Percentiles rank a stretch among this genome's conserved stretches.
Conservation (phyloP, 805 yeast genomes). For the Blastobotrys peoriensis region DNA sequence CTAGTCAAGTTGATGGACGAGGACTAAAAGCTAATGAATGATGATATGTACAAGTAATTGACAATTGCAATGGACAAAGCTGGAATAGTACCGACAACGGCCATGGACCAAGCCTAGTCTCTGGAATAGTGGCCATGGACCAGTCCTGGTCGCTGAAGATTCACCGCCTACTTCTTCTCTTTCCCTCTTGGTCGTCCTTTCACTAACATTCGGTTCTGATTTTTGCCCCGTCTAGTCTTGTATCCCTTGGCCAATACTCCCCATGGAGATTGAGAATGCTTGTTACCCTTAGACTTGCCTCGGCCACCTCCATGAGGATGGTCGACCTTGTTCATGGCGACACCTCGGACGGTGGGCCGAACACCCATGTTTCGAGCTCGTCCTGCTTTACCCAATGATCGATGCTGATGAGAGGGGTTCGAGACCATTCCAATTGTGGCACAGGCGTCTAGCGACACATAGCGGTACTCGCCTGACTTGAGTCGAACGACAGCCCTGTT, state of each 20-base stretch:
- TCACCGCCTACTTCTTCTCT: too few relatives aligned
- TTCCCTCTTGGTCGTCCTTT: slow-evolving; percentile 87
- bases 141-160: too few relatives aligned
- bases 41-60: too few relatives aligned
- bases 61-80: too few relatives aligned
- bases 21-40: too few relatives aligned
- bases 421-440: slow-evolving; percentile 94
- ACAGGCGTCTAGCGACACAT: slow-evolving; percentile 75
- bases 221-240: slow-evolving; percentile 89
- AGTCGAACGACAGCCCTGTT: slow-evolving; percentile 71
- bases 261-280: slow-evolving; percentile 93
- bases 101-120: too few relatives aligned
- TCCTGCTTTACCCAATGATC: slow-evolving; percentile 94
- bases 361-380: slow-evolving; percentile 86
- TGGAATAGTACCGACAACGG: too few relatives aligned
- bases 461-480: slow-evolving; percentile 91
- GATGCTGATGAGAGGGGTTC: slow-evolving; percentile 85
- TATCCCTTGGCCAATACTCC: slow-evolving; percentile 85
- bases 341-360: slow-evolving; percentile 95
- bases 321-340: slow-evolving; percentile 94
- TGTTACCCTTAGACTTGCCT: slow-evolving; percentile 97
- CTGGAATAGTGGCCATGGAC: too few relatives aligned
- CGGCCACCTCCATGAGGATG: slow-evolving; percentile 99
- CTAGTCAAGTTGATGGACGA: too few relatives aligned
- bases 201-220: slow-evolving; percentile 76